These are phyloP conservation scores for Cyamopsis tetragonoloba DNA, from an alignment of 306 rosid species.

Conservation along the genomic window DNA sequence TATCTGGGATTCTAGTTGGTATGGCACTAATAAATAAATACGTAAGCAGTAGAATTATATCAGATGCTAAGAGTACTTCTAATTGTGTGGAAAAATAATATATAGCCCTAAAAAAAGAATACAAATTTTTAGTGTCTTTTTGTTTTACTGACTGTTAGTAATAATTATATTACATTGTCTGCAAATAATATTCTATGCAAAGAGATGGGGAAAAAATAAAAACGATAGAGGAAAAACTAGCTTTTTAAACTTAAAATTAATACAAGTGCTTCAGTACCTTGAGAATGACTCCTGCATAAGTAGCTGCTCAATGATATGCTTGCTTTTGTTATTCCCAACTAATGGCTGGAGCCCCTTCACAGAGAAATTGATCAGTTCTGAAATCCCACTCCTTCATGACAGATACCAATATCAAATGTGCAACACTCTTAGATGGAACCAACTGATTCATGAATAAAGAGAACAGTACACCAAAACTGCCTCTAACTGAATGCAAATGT, in stretches of 20 bases:
- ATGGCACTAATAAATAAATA: background rate
- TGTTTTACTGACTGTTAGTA: background rate
- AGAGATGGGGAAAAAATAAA: background rate
- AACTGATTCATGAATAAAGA: conserved; percentile 13
- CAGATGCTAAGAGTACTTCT: background rate
- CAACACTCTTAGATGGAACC: background rate
- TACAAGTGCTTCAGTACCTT: conserved; percentile 47
- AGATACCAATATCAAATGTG: conserved; percentile 20
- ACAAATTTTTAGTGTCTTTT: background rate
- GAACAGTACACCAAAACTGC: background rate
- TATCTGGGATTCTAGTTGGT: background rate
- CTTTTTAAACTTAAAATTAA: background rate
- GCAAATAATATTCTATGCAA: background rate
- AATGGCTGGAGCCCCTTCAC: conserved; percentile 40
- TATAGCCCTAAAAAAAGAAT: conserved; percentile 7
- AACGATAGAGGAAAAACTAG: conserved; percentile 13
- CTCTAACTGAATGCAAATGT: conserved; percentile 17
- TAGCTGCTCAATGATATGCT: conserved; percentile 59
- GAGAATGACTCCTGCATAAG: conserved; percentile 80
- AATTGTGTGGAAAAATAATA: background rate
- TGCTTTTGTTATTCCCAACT: conserved; percentile 42
- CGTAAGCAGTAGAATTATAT: background rate
- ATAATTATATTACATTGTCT: conserved; percentile 8
- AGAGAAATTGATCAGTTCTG: conserved; percentile 25
- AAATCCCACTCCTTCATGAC: conserved; percentile 39